A percentile compares a stretch with the other conserved stretches of the same genome.
These are phyloP conservation scores for Aspergillus kassunensis DNA, from an alignment of 495 filamentous ascomycete species.

Conservation along the genomic window DNA sequence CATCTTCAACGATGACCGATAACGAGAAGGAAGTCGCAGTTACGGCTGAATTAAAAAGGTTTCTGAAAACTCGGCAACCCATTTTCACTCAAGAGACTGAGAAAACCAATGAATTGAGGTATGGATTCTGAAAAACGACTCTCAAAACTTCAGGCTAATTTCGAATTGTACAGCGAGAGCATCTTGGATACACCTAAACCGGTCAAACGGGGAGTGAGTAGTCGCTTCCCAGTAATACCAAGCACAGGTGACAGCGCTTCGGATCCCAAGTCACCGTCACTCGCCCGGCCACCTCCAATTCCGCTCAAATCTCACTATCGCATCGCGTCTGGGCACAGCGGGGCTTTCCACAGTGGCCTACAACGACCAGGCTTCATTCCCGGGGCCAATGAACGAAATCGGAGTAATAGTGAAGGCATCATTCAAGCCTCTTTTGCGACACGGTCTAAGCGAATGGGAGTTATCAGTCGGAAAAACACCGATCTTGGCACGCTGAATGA, in stretches of 20 bases:
- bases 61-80: constrained; percentile 58
- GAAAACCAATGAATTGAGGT: constrained; percentile 63
- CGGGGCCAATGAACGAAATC: constrained; percentile 68
- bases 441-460: constrained; percentile 75
- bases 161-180: constrained; percentile 39
- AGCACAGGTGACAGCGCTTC: constrained; percentile 49
- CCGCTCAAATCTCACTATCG: constrained; percentile 75
- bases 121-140: constrained; percentile 15
- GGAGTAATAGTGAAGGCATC: constrained; percentile 87
- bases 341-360: constrained; percentile 51
- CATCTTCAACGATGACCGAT: constrained; percentile 43
- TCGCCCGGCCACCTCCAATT: constrained; percentile 65
- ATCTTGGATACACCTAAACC: constrained; percentile 70
- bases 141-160: background rate
- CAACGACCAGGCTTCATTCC: constrained; percentile 65
- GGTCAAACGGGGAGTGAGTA: constrained; percentile 66
- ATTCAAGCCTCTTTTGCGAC: constrained; percentile 54
- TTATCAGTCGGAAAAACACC: constrained; percentile 65
- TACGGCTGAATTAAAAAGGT: constrained; percentile 73
- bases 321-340: constrained; percentile 66
- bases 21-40: constrained; percentile 63
- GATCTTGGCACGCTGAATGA: constrained; percentile 77
- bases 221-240: constrained; percentile 80
- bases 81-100: constrained; percentile 55
- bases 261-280: constrained; percentile 58